Evolutionary conservation across 345 rosid genomes (phyloP).

Genomic region (Arabidopsis suecica): DNA sequence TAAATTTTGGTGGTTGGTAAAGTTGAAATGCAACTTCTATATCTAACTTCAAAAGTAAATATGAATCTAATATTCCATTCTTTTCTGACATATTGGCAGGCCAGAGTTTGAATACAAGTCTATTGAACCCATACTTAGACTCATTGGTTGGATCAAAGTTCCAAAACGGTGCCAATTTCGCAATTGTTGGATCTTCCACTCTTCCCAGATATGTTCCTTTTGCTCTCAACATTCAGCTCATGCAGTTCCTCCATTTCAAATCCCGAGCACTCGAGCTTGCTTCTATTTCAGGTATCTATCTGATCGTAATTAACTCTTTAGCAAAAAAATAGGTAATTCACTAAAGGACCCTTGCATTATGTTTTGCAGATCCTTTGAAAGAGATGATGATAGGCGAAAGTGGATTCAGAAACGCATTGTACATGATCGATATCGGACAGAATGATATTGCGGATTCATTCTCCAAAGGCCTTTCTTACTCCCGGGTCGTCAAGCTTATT

Average conservation of each 20-base stretch:
- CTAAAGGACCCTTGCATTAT: background rate
- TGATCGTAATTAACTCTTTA: background rate
- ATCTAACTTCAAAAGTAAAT: background rate
- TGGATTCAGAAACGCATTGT: slow-evolving; percentile 72
- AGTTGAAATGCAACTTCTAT: slow-evolving; percentile 1
- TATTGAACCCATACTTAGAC: slow-evolving; percentile 72
- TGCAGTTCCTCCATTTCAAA: slow-evolving; percentile 89
- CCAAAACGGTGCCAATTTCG: slow-evolving; percentile 76
- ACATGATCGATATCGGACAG: slow-evolving; percentile 87
- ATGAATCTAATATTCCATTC: background rate
- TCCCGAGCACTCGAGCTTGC: slow-evolving; percentile 65
- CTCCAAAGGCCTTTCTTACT: slow-evolving; percentile 60
- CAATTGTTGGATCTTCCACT: slow-evolving; percentile 77
- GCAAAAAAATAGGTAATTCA: background rate
- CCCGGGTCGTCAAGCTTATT: slow-evolving; percentile 54
- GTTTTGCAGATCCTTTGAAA: slow-evolving; percentile 49
- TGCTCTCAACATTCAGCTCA: slow-evolving; percentile 72
- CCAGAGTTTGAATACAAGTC: slow-evolving; percentile 72
- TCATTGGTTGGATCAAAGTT: slow-evolving; percentile 68
- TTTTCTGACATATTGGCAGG: slow-evolving; percentile 55
- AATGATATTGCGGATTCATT: slow-evolving; percentile 81
- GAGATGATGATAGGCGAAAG: slow-evolving; percentile 47
- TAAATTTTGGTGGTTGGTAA: background rate
- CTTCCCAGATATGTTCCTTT: slow-evolving; percentile 81
- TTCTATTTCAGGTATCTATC: slow-evolving; percentile 44